Percentiles rank a stretch among this genome's conserved stretches.
Conservation (phyloP, 2,329 filamentous ascomycete species). For the Aulographum hederae region DNA sequence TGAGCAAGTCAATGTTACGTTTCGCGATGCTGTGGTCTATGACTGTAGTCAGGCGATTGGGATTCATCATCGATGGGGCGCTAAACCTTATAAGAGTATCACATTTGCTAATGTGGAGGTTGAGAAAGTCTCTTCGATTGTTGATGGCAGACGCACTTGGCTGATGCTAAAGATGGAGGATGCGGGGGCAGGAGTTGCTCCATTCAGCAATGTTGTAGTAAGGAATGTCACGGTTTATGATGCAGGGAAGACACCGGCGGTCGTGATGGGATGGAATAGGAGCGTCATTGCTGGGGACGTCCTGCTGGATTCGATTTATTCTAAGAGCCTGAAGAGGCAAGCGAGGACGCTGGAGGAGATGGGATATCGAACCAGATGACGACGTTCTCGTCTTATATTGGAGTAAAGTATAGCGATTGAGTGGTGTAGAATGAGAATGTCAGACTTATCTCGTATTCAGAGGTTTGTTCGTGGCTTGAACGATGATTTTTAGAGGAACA, state of each 20-base stretch:
- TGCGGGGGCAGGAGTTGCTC: slow-evolving; percentile 2
- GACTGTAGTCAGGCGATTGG: slow-evolving; percentile 3
- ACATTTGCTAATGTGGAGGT: slow-evolving; percentile 5
- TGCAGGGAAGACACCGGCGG: slow-evolving; percentile 3
- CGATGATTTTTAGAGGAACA: too few species aligned
- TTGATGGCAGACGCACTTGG: slow-evolving; percentile 4
- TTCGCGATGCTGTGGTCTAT: slow-evolving; percentile 5
- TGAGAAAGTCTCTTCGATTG: slow-evolving; percentile 2
- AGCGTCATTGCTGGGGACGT: too few species aligned
- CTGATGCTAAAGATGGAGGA: slow-evolving; percentile 3
- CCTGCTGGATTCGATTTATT: too few species aligned
- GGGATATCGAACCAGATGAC: too few species aligned
- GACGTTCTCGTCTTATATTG: too few species aligned
- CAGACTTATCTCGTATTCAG: too few species aligned
- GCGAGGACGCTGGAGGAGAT: too few species aligned
- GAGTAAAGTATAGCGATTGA: too few species aligned
- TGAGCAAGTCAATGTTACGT: slow-evolving; percentile 4
- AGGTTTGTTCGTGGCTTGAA: too few species aligned
- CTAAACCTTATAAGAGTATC: slow-evolving; percentile 2
- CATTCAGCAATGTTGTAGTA: slow-evolving; percentile 3
- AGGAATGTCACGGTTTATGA: slow-evolving; percentile 4
- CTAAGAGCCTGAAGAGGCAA: too few species aligned
- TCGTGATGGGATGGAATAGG: slow-evolving; percentile 3
- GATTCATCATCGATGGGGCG: slow-evolving; percentile 4
- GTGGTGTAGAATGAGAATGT: too few species aligned